A percentile compares a stretch with the other conserved stretches of the same genome.
Conservation (phyloP, 1,139 yeast species). For the Nematodospora anomalae region DNA sequence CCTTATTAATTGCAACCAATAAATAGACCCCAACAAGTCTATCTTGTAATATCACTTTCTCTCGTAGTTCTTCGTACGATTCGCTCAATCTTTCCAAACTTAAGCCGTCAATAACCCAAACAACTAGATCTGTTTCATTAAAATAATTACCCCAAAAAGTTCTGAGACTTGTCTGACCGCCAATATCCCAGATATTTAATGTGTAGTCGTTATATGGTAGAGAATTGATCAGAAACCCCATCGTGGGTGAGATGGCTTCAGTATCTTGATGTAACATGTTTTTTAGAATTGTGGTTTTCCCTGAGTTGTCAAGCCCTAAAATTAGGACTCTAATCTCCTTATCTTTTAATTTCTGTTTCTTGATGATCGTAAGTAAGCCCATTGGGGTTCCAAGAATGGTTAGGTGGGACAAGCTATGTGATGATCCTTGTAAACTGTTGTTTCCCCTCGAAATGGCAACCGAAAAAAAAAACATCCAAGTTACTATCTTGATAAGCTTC, state of each 20-base stretch:
- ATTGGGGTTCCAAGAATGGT: slow-evolving; percentile 40
- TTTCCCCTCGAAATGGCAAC: not conserved
- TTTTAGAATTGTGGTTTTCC: slow-evolving; percentile 80
- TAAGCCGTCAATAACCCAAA: slow-evolving; percentile 91
- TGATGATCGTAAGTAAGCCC: slow-evolving; percentile 83
- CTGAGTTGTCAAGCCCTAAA: slow-evolving; percentile 86
- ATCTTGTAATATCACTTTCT: slow-evolving; percentile 63
- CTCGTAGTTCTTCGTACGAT: slow-evolving; percentile 61
- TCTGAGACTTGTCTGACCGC: slow-evolving; percentile 78
- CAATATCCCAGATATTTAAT: slow-evolving; percentile 76
- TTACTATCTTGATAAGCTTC: too few species aligned
- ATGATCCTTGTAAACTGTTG: too few species aligned
- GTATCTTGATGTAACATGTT: slow-evolving; percentile 55
- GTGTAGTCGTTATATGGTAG: slow-evolving; percentile 29
- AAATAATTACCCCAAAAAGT: slow-evolving; percentile 91
- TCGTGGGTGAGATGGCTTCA: slow-evolving; percentile 45
- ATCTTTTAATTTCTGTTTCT: slow-evolving; percentile 81
- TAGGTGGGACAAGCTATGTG: too few species aligned
- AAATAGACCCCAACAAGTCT: slow-evolving; percentile 66
- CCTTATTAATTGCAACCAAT: slow-evolving; percentile 56
- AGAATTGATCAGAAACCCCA: slow-evolving; percentile 54
- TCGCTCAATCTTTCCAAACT: slow-evolving; percentile 63
- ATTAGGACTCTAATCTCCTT: slow-evolving; percentile 71
- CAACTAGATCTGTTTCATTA: slow-evolving; percentile 75
- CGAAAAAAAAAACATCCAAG: too few species aligned